Evolutionary conservation across 2,329 filamentous ascomycete species (phyloP).

Genomic region (Talaromyces sp.): DNA sequence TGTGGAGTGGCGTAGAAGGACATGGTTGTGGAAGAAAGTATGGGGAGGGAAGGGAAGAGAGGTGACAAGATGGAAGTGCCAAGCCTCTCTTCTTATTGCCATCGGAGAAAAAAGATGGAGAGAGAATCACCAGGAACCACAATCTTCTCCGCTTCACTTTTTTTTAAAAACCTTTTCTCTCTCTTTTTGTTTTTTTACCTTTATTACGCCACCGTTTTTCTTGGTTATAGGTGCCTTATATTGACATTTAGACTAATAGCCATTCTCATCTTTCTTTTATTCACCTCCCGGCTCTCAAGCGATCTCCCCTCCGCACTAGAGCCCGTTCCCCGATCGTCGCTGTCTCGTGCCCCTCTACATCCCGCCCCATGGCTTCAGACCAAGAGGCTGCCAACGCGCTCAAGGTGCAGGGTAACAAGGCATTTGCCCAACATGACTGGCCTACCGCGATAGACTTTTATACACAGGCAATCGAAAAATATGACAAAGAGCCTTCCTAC

Average conservation of each 20-base stretch:
- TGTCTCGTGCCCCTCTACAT: slow-evolving; percentile 31
- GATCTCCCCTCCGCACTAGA: slow-evolving; percentile 3
- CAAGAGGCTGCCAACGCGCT: slow-evolving; percentile 74
- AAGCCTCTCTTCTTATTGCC: slow-evolving; percentile 29
- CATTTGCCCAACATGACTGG: slow-evolving; percentile 88
- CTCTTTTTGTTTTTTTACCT: not conserved
- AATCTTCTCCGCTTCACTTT: slow-evolving; percentile 1
- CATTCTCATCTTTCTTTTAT: not conserved
- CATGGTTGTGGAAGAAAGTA: slow-evolving; percentile 17
- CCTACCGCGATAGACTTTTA: slow-evolving; percentile 79
- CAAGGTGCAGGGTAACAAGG: slow-evolving; percentile 94
- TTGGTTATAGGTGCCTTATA: not conserved
- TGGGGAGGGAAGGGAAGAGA: slow-evolving; percentile 2
- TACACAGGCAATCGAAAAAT: slow-evolving; percentile 80
- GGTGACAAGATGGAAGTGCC: slow-evolving; percentile 22
- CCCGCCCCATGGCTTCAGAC: slow-evolving; percentile 44
- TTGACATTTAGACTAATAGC: not conserved
- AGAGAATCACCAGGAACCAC: slow-evolving; percentile 17
- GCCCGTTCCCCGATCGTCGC: slow-evolving; percentile 18
- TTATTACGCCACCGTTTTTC: not conserved
- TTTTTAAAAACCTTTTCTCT: slow-evolving; percentile 4
- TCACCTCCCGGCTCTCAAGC: not conserved
- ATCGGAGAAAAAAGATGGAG: slow-evolving; percentile 18
- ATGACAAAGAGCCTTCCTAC: slow-evolving; percentile 83
- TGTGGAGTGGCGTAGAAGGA: slow-evolving; percentile 70